Base-by-base conservation (phyloP, 2,329 filamentous ascomycete genomes). In the Bipolaris zeicola region DNA sequence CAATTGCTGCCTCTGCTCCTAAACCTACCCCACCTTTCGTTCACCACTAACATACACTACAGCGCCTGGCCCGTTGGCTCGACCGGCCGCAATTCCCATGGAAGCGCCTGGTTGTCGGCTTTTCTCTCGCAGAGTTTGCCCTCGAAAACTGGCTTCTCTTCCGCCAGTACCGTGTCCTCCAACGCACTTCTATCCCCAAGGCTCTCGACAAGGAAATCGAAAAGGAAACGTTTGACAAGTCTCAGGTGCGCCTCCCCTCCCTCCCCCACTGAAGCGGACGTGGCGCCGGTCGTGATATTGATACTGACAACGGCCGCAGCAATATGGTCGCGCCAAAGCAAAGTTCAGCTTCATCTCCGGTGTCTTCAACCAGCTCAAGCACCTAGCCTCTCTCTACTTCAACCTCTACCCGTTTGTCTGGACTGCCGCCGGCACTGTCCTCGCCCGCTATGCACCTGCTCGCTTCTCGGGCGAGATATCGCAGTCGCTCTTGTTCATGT, bases 81-180 rank as follows among this genome's bases (percentile, higher is more conserved):
- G 95, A 99, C 82, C 87, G 91, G 73, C 93, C 94, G 56, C 83
- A 91, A 73, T 96, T 98, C 81, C 94, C 95, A 52, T 99, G 95
- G 95, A 99, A 97, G 86, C 90, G 87, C 76, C 87, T 99, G 69
- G 93, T 99, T 70, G 85, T 98, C 68, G 91, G 92, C 70, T 99
- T 99, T 81, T 96, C 92, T 28, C 77, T 98, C 69, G 92, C 90
- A 60, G 92, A 99, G 76, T 98, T 91, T 77, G 80, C 92, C 52
- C 88, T 99, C 72, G 95, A 99, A 77, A 88, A 91, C 42, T 91
- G 94, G 79, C 87, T 99, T 50, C 92, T 92, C 24, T 81, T 91
- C 66, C 91, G 95, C 55, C 95, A 99, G 77, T 98, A 97, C 77
- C 86, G 87, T 65, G 87, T 97, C 53, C 84, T 98, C 59, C 87